A percentile compares a stretch with the other conserved stretches of the same genome.
Conservation (phyloP, 2,329 filamentous ascomycete genomes). For the Eutypa lata region DNA sequence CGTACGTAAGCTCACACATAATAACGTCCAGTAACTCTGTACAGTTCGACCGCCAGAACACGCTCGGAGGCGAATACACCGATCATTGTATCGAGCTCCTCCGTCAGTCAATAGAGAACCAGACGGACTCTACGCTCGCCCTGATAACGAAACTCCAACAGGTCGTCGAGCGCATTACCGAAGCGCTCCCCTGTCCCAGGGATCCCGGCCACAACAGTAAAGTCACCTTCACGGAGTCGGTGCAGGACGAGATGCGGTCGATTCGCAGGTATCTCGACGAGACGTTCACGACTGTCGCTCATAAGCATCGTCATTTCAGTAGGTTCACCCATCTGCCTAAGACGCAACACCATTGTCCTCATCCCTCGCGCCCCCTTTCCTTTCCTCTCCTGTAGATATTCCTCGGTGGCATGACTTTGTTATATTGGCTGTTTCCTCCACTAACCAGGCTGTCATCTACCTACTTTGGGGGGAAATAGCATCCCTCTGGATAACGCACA, state of each 20-base stretch:
- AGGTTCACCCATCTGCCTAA: slow-evolving; percentile 1
- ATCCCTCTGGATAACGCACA: slow-evolving; percentile 29
- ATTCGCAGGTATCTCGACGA: slow-evolving; percentile 31
- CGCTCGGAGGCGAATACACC: slow-evolving; percentile 29
- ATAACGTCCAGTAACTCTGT: slow-evolving; percentile 37
- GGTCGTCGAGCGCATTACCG: slow-evolving; percentile 32
- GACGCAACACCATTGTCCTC: no score
- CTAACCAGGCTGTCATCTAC: neutral
- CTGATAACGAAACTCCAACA: slow-evolving; percentile 33
- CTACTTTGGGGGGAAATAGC: slow-evolving; percentile 14
- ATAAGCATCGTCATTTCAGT: slow-evolving; percentile 25
- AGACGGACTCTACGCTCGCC: slow-evolving; percentile 30
- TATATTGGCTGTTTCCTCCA: no score
- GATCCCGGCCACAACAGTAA: slow-evolving; percentile 6
- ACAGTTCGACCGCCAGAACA: slow-evolving; percentile 33
- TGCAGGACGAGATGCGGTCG: slow-evolving; percentile 29
- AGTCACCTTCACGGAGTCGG: slow-evolving; percentile 28
- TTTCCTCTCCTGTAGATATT: no score
- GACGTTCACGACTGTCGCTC: slow-evolving; percentile 27
- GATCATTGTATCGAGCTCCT: slow-evolving; percentile 31
- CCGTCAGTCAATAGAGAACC: slow-evolving; percentile 17
- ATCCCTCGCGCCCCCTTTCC: no score
- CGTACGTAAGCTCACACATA: no score
- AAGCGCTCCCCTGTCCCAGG: slow-evolving; percentile 21
- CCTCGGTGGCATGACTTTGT: no score